Base-by-base conservation (phyloP, 2,329 filamentous ascomycete species). In the Talaromyces pinophilus region DNA sequence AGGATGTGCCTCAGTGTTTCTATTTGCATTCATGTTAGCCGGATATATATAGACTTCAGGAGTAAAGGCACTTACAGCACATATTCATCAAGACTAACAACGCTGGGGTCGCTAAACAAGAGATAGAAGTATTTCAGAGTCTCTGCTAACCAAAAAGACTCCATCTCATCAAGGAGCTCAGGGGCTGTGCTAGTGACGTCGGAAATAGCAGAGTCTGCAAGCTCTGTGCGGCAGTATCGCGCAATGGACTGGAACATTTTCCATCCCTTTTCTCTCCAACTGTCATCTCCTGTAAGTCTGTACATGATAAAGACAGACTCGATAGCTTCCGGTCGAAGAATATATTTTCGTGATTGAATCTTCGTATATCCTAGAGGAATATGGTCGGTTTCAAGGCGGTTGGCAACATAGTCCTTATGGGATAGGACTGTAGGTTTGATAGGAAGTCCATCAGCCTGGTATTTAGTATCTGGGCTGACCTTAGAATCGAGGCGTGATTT, bases 231-330 rank as follows among this genome's bases (percentile, higher is more conserved):
- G 13, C 90, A 91, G 71, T 86, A 80, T 71, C 82, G 82, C 66
- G 87, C 81, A 40, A 93, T 83, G 8, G 86, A 84, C 64, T 85
- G 75, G 74, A 92, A 92, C 90, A 93, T 92, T 64, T 82, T 81
- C 90, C 90, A 92, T 1, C 89, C 90, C 73, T 87, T 87, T 66
- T 90, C 85, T 73, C 86, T 86, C 84, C 88, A 90, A 59, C 82
- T 79, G 1, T 82, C 70, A 69, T 91, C 86, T 30, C 90, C 90
- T 0, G 90, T 92, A 67, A 92, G 82, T 66, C 90, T 86, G 75
- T 90, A 92, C 82, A 94, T 86, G 73, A 92, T 86, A 76, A 92
- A 94, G 4, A 95, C 86, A 15, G 88, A 90, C 80, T 94, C 91
- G 63, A 94, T 92, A 1, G 91, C 91, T 78, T 94, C 91, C 22